A percentile compares a stretch with the other conserved stretches of the same genome.
phyloP scores from a whole-genome alignment of 768 basidiomycete species.

The Crassisporium funariophilum region DNA sequence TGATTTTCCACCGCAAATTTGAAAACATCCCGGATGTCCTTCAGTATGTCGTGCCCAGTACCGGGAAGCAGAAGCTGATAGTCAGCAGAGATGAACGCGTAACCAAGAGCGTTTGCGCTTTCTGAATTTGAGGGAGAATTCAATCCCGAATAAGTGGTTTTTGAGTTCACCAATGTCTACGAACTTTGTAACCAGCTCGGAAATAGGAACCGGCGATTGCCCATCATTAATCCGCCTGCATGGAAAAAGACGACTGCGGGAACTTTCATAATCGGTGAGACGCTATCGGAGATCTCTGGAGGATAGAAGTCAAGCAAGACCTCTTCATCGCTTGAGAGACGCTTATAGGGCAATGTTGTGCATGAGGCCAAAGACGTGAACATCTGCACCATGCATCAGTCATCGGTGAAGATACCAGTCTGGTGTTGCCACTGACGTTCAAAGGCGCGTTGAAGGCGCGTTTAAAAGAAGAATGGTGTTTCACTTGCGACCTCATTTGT shows the following conservation, averaged over 20 bases:
- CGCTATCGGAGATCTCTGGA: not conserved
- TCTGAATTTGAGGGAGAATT: constrained; percentile 30
- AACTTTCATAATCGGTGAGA: not conserved
- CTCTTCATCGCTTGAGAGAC: not conserved
- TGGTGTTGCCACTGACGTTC: too few relatives aligned
- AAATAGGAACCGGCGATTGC: constrained; percentile 61
- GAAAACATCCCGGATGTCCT: constrained; percentile 35
- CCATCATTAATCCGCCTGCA: too few relatives aligned
- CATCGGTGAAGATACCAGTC: not conserved
- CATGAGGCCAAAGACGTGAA: not conserved
- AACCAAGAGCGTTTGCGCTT: constrained; percentile 47
- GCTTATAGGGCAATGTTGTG: not conserved
- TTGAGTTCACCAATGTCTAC: constrained; percentile 12
- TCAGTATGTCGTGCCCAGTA: constrained; percentile 57
- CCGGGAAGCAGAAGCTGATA: constrained; percentile 60
- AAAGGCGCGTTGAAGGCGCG: not conserved
- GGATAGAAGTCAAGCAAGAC: not conserved
- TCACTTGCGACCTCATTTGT: not conserved
- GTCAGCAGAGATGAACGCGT: constrained; percentile 63
- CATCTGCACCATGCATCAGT: not conserved
- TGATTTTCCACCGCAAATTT: constrained; percentile 36
- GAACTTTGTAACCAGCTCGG: constrained; percentile 63
- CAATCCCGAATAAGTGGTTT: not conserved
- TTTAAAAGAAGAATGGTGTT: not conserved
- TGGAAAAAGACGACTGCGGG: constrained; percentile 46